Conservation (phyloP, 352 stramenopile genomes). For the Achlya hypogyna region DNA sequence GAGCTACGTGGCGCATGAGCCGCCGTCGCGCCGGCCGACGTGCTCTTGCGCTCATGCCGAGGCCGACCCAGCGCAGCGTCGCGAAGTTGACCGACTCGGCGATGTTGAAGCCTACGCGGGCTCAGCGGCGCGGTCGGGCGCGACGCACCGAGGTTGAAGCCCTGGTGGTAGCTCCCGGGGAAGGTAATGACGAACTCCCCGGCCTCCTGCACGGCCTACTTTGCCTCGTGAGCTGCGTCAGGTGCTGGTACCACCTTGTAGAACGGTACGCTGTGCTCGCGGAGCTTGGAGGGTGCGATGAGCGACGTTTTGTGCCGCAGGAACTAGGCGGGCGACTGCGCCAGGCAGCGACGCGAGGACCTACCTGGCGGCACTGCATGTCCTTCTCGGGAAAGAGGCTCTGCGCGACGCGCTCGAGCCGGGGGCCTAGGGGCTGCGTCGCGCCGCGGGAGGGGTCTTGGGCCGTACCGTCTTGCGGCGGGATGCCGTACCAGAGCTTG, state of each 20-base stretch:
- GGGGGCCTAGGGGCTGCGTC: slow-evolving; percentile 12
- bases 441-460: slow-evolving; percentile 18
- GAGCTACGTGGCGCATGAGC: slow-evolving; percentile 23
- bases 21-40: too few relatives aligned
- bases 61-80: slow-evolving; percentile 72
- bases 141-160: slow-evolving; percentile 75
- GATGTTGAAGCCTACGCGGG: slow-evolving; percentile 75
- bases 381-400: slow-evolving; percentile 85
- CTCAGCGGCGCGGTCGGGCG: background rate
- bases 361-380: slow-evolving; percentile 60
- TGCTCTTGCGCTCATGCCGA: slow-evolving; percentile 72
- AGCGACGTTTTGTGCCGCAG: slow-evolving; percentile 91
- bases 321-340: slow-evolving; percentile 41
- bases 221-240: background rate
- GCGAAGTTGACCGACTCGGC: slow-evolving; percentile 88
- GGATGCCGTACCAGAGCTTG: slow-evolving; percentile 91
- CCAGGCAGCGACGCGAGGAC: background rate
- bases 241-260: slow-evolving; percentile 31
- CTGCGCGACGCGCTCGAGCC: slow-evolving; percentile 78
- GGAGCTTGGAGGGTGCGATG: slow-evolving; percentile 73
- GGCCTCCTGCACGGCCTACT: slow-evolving; percentile 60
- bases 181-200: slow-evolving; percentile 92
- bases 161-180: slow-evolving; percentile 79
- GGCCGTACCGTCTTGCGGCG: slow-evolving; percentile 44
- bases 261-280: slow-evolving; percentile 77